Base-by-base conservation (phyloP, 139 green algal species). In the Marvania coccoides region DNA sequence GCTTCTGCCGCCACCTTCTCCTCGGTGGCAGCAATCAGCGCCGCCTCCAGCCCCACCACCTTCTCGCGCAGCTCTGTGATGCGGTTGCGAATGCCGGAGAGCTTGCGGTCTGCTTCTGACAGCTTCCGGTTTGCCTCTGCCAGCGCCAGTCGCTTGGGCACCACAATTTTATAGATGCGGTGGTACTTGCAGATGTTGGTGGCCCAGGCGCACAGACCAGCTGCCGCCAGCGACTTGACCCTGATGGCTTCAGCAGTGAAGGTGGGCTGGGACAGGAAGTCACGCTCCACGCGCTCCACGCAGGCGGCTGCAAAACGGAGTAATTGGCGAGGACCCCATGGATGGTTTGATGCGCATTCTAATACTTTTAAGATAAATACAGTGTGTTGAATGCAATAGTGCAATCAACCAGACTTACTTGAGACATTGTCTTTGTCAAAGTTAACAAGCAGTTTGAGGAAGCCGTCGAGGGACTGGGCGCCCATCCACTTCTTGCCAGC, bases 121-220 rank as follows among this genome's bases (percentile, higher is more conserved):
- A 97, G 78, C 63, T 85, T 86, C 63, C 76, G 78, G 76, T 96
- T 96, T 31, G 90, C 91, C 33, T 95, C 87, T 7, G 72, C 81
- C 46, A 96, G 74, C 0, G 79, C 82, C 7, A 72, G 77, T 61
- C 89, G 89, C 79, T 96, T 97, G 61, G 90, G 90, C 1, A 84
- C 87, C 19, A 97, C 90, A 29, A 96, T 85, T 80, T 96, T 85
- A 74, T 95, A 95, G 57, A 97, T 92, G 42, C 88, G 77, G 86
- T 91, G 92, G 77, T 96, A 97, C 72, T 94, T 94, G 83, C 80
- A 91, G 61, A 97, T 95, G 74, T 96, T 96, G 72, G 92, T 71
- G 8, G 95, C 90, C 90, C 90, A 97, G 24, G 51, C 80, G 64
- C 88, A 95, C 48, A 97, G 82, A 2, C 90, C 90, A 3, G 88